Percentiles rank a stretch among this genome's conserved stretches.
Conservation (phyloP, 1,284 basidiomycete genomes). For the Cryptococcus wingfieldii region DNA sequence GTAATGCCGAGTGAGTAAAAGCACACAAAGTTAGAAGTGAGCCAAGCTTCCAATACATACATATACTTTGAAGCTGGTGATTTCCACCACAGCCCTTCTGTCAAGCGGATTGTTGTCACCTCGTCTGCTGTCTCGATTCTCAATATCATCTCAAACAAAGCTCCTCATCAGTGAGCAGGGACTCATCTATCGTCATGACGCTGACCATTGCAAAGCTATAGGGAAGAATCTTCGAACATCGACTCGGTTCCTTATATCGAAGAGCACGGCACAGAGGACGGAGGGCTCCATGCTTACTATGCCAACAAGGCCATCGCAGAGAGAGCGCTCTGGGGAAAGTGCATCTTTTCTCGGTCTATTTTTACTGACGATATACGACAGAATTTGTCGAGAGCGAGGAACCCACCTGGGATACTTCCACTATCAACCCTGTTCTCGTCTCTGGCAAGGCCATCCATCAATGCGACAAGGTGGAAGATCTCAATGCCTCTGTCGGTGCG, state of each 20-base stretch:
- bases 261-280: conserved; percentile 58
- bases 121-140: no score
- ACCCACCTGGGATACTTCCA: conserved; percentile 56
- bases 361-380: conserved; percentile 3
- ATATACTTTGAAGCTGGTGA: background rate
- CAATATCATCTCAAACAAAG: conserved; percentile 28
- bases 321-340: conserved; percentile 47
- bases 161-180: conserved; percentile 56
- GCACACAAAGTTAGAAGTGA: conserved; percentile 55
- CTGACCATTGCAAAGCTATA: conserved; percentile 17
- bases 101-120: conserved; percentile 66
- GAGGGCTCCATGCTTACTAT: conserved; percentile 34
- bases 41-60: conserved; percentile 9
- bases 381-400: conserved; percentile 59
- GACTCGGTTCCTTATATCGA: conserved; percentile 56
- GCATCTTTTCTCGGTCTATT: conserved; percentile 8
- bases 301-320: conserved; percentile 65
- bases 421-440: conserved; percentile 57
- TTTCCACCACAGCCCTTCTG: conserved; percentile 36
- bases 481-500: conserved; percentile 55
- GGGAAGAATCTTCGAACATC: conserved; percentile 62
- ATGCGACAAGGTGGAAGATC: conserved; percentile 49
- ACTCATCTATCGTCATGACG: conserved; percentile 6
- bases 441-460: conserved; percentile 55
- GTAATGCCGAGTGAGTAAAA: conserved; percentile 30